phyloP scores from a whole-genome alignment of 2,329 filamentous ascomycete species.

The Didymella lethalis region DNA sequence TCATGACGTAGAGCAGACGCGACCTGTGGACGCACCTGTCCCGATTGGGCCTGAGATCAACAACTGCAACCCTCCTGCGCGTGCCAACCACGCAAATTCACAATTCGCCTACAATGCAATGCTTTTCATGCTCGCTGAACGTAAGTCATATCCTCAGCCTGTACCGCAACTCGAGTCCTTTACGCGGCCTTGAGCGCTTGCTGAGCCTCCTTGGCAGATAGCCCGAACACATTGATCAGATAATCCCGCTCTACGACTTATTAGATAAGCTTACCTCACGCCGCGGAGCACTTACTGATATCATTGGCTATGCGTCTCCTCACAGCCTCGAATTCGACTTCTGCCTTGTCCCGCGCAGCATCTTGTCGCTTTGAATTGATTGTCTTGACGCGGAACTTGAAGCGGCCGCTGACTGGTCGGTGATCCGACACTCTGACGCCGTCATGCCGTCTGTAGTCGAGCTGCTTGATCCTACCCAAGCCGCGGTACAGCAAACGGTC shows the following conservation, averaged over 20 bases:
- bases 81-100: slow-evolving; percentile 18
- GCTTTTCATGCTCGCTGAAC: slow-evolving; percentile 22
- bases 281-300: slow-evolving; percentile 69
- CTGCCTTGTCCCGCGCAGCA: slow-evolving; percentile 74
- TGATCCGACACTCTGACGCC: slow-evolving; percentile 86
- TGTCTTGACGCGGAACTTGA: slow-evolving; percentile 84
- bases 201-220: slow-evolving; percentile 62
- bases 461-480: slow-evolving; percentile 80
- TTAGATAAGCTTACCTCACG: background rate
- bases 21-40: slow-evolving; percentile 21
- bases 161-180: background rate
- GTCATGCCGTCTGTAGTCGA: slow-evolving; percentile 89
- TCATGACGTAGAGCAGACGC: slow-evolving; percentile 22
- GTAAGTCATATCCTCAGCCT: slow-evolving; percentile 1
- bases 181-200: slow-evolving; percentile 48
- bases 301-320: slow-evolving; percentile 72
- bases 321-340: slow-evolving; percentile 76
- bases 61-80: background rate
- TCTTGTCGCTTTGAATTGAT: slow-evolving; percentile 73
- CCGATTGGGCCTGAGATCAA: slow-evolving; percentile 13
- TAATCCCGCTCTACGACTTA: slow-evolving; percentile 61
- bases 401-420: slow-evolving; percentile 85
- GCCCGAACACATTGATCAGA: slow-evolving; percentile 68
- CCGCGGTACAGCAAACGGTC: slow-evolving; percentile 90
- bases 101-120: slow-evolving; percentile 29